Percentiles rank a stretch among this genome's conserved stretches.
phyloP scores from a whole-genome alignment of 371 early-diverging fungal genomes.

The Mortierella sp. region DNA sequence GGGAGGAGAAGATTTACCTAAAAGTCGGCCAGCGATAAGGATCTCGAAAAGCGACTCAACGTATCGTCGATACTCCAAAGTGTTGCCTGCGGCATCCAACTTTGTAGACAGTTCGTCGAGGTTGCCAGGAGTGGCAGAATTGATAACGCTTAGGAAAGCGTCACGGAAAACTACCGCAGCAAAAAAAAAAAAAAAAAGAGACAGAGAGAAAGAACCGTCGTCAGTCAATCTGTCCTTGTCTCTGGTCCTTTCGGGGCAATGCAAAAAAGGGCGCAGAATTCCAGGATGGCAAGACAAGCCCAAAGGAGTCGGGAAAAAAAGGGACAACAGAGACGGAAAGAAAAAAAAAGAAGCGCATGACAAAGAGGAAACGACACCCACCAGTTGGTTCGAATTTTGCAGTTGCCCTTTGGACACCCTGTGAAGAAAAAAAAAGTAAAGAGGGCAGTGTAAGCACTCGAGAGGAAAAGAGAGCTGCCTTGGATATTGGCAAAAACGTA shows the following conservation, averaged over 20 bases:
- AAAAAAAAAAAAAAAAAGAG: slow-evolving; percentile 2
- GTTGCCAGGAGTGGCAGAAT: slow-evolving; percentile 69
- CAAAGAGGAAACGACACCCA: slow-evolving; percentile 38
- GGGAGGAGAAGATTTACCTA: slow-evolving; percentile 62
- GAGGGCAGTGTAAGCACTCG: slow-evolving; percentile 5
- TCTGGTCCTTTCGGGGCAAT: too few species aligned
- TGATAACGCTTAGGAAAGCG: slow-evolving; percentile 72
- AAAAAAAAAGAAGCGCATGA: not conserved
- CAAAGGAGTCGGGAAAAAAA: too few species aligned
- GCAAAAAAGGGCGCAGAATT: not conserved
- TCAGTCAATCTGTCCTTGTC: too few species aligned
- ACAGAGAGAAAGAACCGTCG: slow-evolving; percentile 1
- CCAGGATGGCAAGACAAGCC: not conserved
- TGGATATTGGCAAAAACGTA: too few species aligned
- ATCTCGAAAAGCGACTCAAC: slow-evolving; percentile 93
- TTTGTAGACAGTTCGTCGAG: slow-evolving; percentile 75
- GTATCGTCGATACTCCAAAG: slow-evolving; percentile 94
- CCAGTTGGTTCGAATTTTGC: slow-evolving; percentile 89
- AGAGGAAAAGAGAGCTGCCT: too few species aligned
- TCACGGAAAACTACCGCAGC: slow-evolving; percentile 74
- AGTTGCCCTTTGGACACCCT: slow-evolving; percentile 87
- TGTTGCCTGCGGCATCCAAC: slow-evolving; percentile 86
- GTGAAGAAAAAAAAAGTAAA: slow-evolving; percentile 4
- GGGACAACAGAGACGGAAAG: not conserved
- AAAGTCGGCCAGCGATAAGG: slow-evolving; percentile 88